These are phyloP conservation scores for Phylloporus sp. DNA, from an alignment of 768 basidiomycete species.

Conservation along the genomic window DNA sequence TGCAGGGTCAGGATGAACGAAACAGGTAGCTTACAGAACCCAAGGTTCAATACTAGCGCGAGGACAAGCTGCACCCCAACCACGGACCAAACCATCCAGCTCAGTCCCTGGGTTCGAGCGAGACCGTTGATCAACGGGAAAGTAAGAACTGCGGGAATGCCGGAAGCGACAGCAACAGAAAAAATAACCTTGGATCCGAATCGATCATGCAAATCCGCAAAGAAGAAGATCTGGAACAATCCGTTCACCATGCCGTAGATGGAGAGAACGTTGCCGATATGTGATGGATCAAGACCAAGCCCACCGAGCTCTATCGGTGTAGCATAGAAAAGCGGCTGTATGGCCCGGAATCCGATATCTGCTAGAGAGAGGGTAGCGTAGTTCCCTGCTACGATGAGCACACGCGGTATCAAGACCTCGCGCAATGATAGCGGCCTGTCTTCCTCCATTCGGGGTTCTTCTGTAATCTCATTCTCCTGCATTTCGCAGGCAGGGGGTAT, in stretches of 20 bases:
- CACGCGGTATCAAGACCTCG: too few species aligned
- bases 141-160: constrained; percentile 35
- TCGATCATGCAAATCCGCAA: constrained; percentile 35
- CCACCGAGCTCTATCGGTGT: constrained; percentile 42
- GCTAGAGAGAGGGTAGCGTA: too few species aligned
- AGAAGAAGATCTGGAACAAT: constrained; percentile 36
- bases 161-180: constrained; percentile 33
- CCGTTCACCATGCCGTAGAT: constrained; percentile 38
- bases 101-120: constrained; percentile 26
- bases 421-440: too few species aligned
- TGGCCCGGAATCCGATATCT: too few species aligned
- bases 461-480: too few species aligned
- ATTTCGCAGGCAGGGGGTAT: too few species aligned
- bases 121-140: constrained; percentile 45
- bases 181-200: constrained; percentile 41
- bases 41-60: constrained; percentile 36
- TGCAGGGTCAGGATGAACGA: constrained; percentile 4
- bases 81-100: constrained; percentile 30
- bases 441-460: too few species aligned
- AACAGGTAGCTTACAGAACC: constrained; percentile 43
- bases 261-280: constrained; percentile 38
- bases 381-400: too few species aligned
- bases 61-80: constrained; percentile 35
- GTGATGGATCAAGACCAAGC: constrained; percentile 35
- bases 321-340: too few species aligned